Percentiles rank a stretch among this genome's conserved stretches.
Conservation (phyloP, 2,329 filamentous ascomycete genomes). For the Chaetomium sp. region DNA sequence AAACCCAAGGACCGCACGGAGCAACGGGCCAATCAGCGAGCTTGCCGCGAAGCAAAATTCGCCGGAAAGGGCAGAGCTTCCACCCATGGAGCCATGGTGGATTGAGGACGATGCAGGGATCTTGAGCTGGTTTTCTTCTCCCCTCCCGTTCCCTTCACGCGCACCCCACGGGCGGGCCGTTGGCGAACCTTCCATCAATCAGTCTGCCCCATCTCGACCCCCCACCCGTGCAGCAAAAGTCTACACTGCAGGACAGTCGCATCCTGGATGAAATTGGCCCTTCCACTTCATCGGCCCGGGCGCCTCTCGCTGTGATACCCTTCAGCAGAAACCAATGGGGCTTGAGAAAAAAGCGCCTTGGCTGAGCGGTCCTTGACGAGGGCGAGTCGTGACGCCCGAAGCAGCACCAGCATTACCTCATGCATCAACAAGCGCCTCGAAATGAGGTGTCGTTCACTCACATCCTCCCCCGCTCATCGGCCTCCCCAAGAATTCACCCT, state of each 20-base stretch:
- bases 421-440: not conserved
- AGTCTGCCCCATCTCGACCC: too few species aligned
- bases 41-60: slow-evolving; percentile 12
- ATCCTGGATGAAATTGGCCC: slow-evolving; percentile 10
- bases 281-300: not conserved
- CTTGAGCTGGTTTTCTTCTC: not conserved
- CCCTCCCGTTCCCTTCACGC: not conserved
- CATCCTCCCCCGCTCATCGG: too few species aligned
- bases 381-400: slow-evolving; percentile 1
- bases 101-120: slow-evolving; percentile 2
- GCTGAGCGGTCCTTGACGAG: not conserved
- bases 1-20: not conserved
- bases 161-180: too few species aligned
- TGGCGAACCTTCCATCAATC: too few species aligned
- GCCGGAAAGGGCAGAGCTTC: not conserved
- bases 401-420: not conserved
- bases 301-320: not conserved
- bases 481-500: too few species aligned
- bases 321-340: slow-evolving; percentile 5
- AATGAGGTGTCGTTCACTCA: not conserved
- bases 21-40: slow-evolving; percentile 14
- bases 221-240: too few species aligned
- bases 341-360: slow-evolving; percentile 1
- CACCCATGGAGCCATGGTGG: not conserved
- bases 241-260: too few species aligned